Evolutionary conservation across 495 filamentous ascomycete genomes (phyloP), one percentile per base, ranked within the genome.

Genomic region (Aspergillus sclerotioniger): DNA sequence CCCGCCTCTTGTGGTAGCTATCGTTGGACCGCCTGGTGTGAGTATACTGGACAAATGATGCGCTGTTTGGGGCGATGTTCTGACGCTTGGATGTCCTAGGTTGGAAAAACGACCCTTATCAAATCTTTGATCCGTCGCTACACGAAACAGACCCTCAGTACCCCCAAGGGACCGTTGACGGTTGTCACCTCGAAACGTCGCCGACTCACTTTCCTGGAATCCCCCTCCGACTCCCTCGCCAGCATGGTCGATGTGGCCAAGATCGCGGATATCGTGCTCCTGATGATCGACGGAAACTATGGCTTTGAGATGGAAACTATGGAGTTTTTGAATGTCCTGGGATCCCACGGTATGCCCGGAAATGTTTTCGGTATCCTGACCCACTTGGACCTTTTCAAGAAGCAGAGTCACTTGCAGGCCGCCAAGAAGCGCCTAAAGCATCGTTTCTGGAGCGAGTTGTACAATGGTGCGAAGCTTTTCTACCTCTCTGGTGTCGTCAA

Each of bases 271-370:
- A 97, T 98, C 61, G 91, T 98, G 3, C 76, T 98, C 25, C 77
- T 98, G 29, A 91, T 98, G 90, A 98, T 98, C 58, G 94, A 98
- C 68, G 95, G 92, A 35, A 97, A 97, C 74, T 98, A 87, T 68
- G 94, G 94, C 3, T 98, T 98, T 65, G 94, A 98, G 76, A 98
- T 98, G 94, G 94, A 98, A 77, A 98, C 94, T 1, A 98, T 98
- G 95, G 94, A 98, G 71, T 98, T 98, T 63, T 72, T 98, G 66
- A 97, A 96, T 64, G 86, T 95, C 44, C 76, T 98, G 53, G 85
- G 90, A 7, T 82, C 90, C 9, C 93, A 88, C 52, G 94, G 94
- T 70, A 96, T 98, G 91, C 94, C 94, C 8, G 93, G 92, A 58
- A 98, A 98, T 64, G 91, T 98, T 19, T 98, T 98, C 67, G 95